Base-by-base conservation (phyloP, 1,284 basidiomycete genomes). In the Melampsora occidentalis region DNA sequence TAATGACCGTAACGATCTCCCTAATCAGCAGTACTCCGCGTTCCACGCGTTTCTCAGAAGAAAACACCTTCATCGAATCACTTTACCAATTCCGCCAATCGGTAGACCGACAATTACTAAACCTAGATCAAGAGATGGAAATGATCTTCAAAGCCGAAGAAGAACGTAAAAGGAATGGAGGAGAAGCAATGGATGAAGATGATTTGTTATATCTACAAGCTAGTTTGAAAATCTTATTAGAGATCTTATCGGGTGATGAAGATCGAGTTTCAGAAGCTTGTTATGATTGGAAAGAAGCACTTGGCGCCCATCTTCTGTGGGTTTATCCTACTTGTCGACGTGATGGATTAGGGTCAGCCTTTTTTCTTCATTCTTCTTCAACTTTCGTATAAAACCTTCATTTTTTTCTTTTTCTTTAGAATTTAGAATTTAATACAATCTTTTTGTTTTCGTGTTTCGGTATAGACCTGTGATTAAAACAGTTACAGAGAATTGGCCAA, bases 241-340 rank as follows among this genome's bases (percentile, higher is more conserved):
- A 76, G 28, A 69, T 83, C 65, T 78, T 83, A 72, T 80, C 79
- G 4, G 83, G 83, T 46, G 80, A 81, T 66, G 78, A 80, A 66
- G 80, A 81, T 22, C 77, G 83, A 61, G 80, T 83, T 68, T 80
- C 82, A 22, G 83, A 83, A 68, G 82, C 82, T 16, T 80, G 81
- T 62, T 81, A 81, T 61, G 81, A 83, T 76, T 83, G 83, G 83
- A 78, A 78, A 53, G 83, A 83, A 68, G 82, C 82, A 3, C 76
- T 83, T 12, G 81, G 81, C 48, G 81, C 82, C 6, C 82, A 82
- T 81, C 81, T 80, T 31, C 79, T 81, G 12, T 79, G 82, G 10
- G 82, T 83, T 0, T 80, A 82, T 62, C 82, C 82, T 0, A 80
- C 51, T 42, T 76, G 67, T 51, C 70, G 61, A 62, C 59, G 66